Evolutionary conservation across 345 rosid genomes (phyloP), one percentile per base, ranked within the genome.

Genomic region (Syzygium grande): DNA sequence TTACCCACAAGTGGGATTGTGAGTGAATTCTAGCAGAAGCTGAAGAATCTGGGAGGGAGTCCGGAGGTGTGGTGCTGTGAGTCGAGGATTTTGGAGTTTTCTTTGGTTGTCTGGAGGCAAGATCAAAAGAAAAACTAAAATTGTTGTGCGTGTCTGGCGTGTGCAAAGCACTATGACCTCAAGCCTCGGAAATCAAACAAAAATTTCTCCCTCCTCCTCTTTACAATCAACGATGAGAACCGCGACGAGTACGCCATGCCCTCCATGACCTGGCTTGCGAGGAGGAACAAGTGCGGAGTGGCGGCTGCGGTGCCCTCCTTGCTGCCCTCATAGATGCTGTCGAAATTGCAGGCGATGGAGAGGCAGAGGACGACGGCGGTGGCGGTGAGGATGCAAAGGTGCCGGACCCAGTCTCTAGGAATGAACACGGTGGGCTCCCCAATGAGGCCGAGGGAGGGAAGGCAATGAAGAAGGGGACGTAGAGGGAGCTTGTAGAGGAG

Each of bases 261-360:
- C 86, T 98, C 99, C 97, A 95, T 12, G 65, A 95, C 93, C 90
- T 96, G 99, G 88, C 95, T 91, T 1, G 95, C 92, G 0, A 98
- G 87, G 22, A 96, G 95, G 79, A 97, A 94, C 55, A 96, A 90
- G 87, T 97, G 99, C 2, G 99, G 98, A 0, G 95, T 92, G 0
- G 97, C 95, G 4, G 98, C 95, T 56, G 90, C 89, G 27, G 94
- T 91, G 9, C 96, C 98, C 41, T 38, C 41, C 41, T 38, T 38
- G 41, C 4, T 38, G 41, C 41, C 41, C 85, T 93, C 95, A 3
- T 93, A 51, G 29, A 98, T 87, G 55, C 98, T 98, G 88, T 95
- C 93, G 17, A 93, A 90, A 85, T 95, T 94, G 89, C 95, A 95
- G 2, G 92, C 92, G 80, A 94, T 87, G n/a, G 98, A 98, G 56